Evolutionary conservation across 164 flowering plant species (phyloP).

Genomic region (Berberis vulgaris): DNA sequence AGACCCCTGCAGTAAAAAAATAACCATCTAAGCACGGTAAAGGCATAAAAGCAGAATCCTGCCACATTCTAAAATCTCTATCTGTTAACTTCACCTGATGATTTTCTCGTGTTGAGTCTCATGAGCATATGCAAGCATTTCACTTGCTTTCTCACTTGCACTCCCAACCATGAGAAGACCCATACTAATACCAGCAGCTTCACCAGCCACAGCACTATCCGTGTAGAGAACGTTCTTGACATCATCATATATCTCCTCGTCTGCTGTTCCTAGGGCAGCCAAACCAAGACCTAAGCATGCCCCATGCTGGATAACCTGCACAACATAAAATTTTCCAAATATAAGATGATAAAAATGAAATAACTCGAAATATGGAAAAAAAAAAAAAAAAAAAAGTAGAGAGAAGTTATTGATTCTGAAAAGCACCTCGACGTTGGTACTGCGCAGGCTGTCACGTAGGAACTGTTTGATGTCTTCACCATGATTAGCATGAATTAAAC

Average conservation of each 20-base stretch:
- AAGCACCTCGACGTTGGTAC: conserved; percentile 72
- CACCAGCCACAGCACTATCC: conserved; percentile 96
- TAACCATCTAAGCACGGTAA: background rate
- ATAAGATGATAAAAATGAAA: background rate
- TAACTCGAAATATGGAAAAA: too few species aligned
- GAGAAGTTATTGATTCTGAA: background rate
- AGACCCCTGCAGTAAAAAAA: conserved; percentile 46
- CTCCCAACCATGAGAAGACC: conserved; percentile 93
- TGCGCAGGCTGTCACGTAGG: conserved; percentile 77
- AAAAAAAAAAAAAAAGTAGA: background rate
- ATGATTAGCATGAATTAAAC: conserved; percentile 92
- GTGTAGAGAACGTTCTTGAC: conserved; percentile 73
- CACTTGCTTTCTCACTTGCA: conserved; percentile 82
- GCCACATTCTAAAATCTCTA: background rate
- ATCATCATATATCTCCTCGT: conserved; percentile 78
- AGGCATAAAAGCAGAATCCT: background rate
- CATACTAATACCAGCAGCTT: conserved; percentile 93
- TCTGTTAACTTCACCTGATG: conserved; percentile 42
- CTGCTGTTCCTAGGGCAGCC: conserved; percentile 90
- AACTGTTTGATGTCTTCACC: conserved; percentile 92
- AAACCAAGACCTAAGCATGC: conserved; percentile 92
- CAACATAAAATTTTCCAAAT: background rate
- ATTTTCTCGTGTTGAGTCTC: conserved; percentile 96
- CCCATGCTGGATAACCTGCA: conserved; percentile 92
- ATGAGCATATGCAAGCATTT: conserved; percentile 93